Conservation (phyloP, 1,284 basidiomycete species). For the Chiua sp. region DNA sequence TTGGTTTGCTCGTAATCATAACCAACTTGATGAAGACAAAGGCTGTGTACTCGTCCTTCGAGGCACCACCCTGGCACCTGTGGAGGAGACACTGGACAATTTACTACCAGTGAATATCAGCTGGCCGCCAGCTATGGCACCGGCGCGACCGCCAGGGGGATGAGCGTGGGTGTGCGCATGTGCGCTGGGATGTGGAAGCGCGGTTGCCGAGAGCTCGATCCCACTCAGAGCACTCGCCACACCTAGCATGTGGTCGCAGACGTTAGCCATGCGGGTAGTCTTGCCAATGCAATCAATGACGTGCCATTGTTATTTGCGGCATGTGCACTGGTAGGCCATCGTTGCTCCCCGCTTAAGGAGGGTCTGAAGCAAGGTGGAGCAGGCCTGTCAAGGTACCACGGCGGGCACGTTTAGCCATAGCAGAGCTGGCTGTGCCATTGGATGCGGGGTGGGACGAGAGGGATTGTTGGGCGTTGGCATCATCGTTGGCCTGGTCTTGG, state of each 20-base stretch:
- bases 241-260: slow-evolving; percentile 37
- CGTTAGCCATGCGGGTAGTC: slow-evolving; percentile 38
- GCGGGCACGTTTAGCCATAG: slow-evolving; percentile 31
- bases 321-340: slow-evolving; percentile 28
- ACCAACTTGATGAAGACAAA: slow-evolving; percentile 18
- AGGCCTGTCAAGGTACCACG: slow-evolving; percentile 33
- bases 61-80: neutral
- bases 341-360: slow-evolving; percentile 17
- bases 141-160: slow-evolving; percentile 8
- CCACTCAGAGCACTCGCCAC: slow-evolving; percentile 39
- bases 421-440: neutral
- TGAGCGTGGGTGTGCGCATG: slow-evolving; percentile 22
- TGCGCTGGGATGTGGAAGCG: slow-evolving; percentile 16
- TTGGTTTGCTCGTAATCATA: slow-evolving; percentile 31
- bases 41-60: slow-evolving; percentile 29
- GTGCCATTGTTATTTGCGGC: slow-evolving; percentile 18
- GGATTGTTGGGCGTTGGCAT: slow-evolving; percentile 18
- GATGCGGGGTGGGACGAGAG: slow-evolving; percentile 19
- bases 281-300: slow-evolving; percentile 31
- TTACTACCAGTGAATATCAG: slow-evolving; percentile 36
- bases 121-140: slow-evolving; percentile 24
- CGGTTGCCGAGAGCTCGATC: slow-evolving; percentile 30
- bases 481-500: slow-evolving; percentile 33
- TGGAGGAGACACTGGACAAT: slow-evolving; percentile 17
- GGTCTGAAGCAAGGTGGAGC: slow-evolving; percentile 25